Evolutionary conservation across 2,329 filamentous ascomycete genomes (phyloP).

Genomic region (Talaromyces sp.): DNA sequence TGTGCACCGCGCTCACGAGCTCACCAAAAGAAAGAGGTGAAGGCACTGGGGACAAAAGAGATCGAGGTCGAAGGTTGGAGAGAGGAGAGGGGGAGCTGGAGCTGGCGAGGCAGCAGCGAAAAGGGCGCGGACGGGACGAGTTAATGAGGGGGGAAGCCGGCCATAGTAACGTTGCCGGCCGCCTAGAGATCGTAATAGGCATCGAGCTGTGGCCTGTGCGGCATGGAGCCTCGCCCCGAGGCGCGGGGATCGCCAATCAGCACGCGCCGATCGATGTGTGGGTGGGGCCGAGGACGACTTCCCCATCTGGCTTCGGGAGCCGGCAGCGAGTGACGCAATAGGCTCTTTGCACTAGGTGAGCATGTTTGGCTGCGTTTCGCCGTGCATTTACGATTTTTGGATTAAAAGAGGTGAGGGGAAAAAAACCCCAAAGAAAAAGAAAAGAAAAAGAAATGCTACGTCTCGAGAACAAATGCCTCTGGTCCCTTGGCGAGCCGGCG

Average conservation of each 20-base stretch:
- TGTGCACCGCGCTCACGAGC: neutral
- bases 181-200: too few relatives aligned
- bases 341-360: too few relatives aligned
- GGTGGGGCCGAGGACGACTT: neutral
- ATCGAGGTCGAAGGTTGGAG: constrained; percentile 10
- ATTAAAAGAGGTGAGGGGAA: too few relatives aligned
- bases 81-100: neutral
- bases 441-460: too few relatives aligned
- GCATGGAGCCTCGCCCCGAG: neutral
- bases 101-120: neutral
- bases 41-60: neutral
- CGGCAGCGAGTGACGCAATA: too few relatives aligned
- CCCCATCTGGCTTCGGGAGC: neutral
- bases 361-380: too few relatives aligned
- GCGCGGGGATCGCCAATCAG: neutral
- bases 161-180: neutral
- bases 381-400: too few relatives aligned
- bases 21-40: neutral
- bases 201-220: neutral
- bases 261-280: neutral
- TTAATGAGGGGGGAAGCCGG: neutral
- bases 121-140: neutral
- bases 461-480: too few relatives aligned
- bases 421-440: too few relatives aligned
- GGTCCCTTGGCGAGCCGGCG: neutral